phyloP scores from a whole-genome alignment of 371 early-diverging fungal genomes.

The Thermomucor indicae-seudaticae region DNA sequence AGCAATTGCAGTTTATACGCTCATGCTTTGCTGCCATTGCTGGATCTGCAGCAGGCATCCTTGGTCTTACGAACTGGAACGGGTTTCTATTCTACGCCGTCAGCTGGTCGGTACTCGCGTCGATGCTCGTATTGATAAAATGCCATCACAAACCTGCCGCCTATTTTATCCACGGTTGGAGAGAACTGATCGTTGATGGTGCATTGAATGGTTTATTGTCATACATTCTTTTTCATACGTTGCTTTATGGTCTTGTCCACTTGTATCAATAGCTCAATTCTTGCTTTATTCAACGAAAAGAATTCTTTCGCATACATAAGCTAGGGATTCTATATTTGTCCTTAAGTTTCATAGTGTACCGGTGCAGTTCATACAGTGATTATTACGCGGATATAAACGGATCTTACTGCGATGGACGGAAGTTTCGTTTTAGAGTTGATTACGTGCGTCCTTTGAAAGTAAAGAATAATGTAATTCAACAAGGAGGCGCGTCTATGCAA shows the following conservation, averaged over 20 bases:
- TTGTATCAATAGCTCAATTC: constrained; percentile 73
- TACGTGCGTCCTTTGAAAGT: no score
- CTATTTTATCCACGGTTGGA: constrained; percentile 51
- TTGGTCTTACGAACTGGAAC: constrained; percentile 63
- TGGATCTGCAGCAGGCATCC: constrained; percentile 78
- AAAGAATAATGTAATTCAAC: no score
- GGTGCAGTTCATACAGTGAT: no score
- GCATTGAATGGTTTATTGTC: constrained; percentile 70
- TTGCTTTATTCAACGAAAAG: no score
- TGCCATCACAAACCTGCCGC: constrained; percentile 12
- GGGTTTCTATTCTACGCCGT: constrained; percentile 77
- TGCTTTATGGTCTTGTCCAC: constrained; percentile 78
- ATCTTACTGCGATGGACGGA: no score
- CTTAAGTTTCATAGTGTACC: no score
- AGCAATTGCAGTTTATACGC: constrained; percentile 68
- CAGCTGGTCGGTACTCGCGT: constrained; percentile 56
- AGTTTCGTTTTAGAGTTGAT: no score
- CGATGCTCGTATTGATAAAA: constrained; percentile 42
- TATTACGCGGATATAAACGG: no score
- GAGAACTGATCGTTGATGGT: constrained; percentile 61
- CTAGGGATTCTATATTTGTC: no score
- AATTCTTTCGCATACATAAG: no score
- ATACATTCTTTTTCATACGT: constrained; percentile 82
- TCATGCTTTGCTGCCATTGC: constrained; percentile 73
- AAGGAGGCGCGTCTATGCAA: no score